Percentiles rank a stretch among this genome's conserved stretches.
Evolutionary conservation across 2,329 filamentous ascomycete genomes (phyloP).

Genomic region (Cladosporium austrohemisphaericum): DNA sequence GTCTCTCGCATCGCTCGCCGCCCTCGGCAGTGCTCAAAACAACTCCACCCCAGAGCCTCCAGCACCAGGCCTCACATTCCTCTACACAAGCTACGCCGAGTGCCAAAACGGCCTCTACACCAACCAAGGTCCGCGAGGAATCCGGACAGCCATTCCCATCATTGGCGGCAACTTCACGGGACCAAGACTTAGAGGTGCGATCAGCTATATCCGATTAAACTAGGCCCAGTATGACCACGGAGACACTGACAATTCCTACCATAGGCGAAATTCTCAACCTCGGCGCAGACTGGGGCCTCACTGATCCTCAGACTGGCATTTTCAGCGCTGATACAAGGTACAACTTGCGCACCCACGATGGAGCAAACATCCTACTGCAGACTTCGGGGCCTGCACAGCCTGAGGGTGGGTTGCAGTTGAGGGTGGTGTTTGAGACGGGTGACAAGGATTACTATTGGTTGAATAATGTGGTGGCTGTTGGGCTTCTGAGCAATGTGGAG

Average conservation of each 20-base stretch:
- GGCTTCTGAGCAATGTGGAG: constrained; percentile 18
- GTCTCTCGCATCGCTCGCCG: constrained; percentile 13
- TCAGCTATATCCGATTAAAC: not conserved
- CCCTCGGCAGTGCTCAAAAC: constrained; percentile 12
- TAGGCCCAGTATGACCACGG: not conserved
- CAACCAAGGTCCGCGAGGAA: constrained; percentile 25
- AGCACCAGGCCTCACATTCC: constrained; percentile 26
- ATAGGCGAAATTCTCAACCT: constrained; percentile 31
- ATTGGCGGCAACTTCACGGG: constrained; percentile 32
- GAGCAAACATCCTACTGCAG: constrained; percentile 33
- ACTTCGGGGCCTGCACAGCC: constrained; percentile 31
- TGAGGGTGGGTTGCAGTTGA: constrained; percentile 31
- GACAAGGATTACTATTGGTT: constrained; percentile 36
- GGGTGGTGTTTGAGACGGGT: constrained; percentile 35
- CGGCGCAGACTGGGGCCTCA: constrained; percentile 39
- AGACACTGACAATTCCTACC: not conserved
- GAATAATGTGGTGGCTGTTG: constrained; percentile 34
- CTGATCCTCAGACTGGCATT: constrained; percentile 28
- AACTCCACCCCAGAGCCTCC: constrained; percentile 12
- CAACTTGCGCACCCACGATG: constrained; percentile 36
- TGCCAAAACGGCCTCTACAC: constrained; percentile 26
- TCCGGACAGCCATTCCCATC: constrained; percentile 31
- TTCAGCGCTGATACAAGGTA: constrained; percentile 37
- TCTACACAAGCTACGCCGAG: constrained; percentile 29
- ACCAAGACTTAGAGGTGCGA: constrained; percentile 19